These are phyloP conservation scores for Odontarrhena argentea DNA, from an alignment of 345 rosid species.

Conservation along the genomic window DNA sequence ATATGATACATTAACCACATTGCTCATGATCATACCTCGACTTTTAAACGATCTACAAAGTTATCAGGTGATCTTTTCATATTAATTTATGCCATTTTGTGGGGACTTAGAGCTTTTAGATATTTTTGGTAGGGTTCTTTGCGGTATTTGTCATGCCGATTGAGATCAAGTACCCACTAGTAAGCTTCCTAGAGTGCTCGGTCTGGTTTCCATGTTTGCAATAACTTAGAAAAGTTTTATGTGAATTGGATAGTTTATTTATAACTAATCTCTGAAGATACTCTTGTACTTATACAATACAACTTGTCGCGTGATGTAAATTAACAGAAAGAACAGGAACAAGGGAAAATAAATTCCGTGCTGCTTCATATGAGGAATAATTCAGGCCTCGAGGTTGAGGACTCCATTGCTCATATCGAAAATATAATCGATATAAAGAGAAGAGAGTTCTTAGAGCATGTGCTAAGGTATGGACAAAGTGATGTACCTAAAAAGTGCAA, in stretches of 20 bases:
- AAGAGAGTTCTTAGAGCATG: constrained; percentile 48
- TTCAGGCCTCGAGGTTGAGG: constrained; percentile 41
- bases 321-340: constrained; percentile 51
- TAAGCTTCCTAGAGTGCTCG: too few species aligned
- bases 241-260: too few species aligned
- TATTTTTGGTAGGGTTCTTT: neutral
- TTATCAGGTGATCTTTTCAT: constrained; percentile 44
- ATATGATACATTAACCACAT: constrained; percentile 47
- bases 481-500: constrained; percentile 47
- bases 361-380: constrained; percentile 44
- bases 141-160: neutral
- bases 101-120: neutral
- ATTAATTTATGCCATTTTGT: neutral
- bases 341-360: constrained; percentile 56
- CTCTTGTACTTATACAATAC: neutral
- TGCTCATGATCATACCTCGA: constrained; percentile 56
- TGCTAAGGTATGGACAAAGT: constrained; percentile 42
- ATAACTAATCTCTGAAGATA: neutral
- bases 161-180: neutral
- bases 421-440: constrained; percentile 40
- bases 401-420: constrained; percentile 44
- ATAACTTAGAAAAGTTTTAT: too few species aligned
- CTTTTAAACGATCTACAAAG: constrained; percentile 64
- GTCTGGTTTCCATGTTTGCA: too few species aligned
- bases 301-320: constrained; percentile 5